These are phyloP conservation scores for Lentinula aciculospora DNA, from an alignment of 768 basidiomycete species.

Conservation along the genomic window DNA sequence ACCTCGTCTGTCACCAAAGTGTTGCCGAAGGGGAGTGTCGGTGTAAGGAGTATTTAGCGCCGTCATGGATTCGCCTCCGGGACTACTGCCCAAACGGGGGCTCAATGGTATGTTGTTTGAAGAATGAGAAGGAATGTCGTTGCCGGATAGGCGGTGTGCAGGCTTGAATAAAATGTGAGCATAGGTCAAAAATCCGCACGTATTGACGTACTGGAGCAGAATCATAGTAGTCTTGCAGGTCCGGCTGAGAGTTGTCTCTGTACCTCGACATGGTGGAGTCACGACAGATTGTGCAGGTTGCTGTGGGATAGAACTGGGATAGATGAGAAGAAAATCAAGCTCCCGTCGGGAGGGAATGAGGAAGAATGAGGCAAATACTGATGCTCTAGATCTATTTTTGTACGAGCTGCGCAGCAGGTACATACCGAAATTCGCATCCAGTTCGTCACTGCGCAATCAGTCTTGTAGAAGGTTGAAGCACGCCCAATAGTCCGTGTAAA, in stretches of 20 bases:
- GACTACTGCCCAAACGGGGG: neutral
- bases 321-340: neutral
- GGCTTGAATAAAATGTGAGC: neutral
- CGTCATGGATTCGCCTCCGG: neutral
- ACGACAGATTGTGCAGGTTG: neutral
- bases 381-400: neutral
- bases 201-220: neutral
- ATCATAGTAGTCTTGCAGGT: slow-evolving; percentile 6
- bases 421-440: neutral
- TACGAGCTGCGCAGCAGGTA: neutral
- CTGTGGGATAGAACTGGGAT: neutral
- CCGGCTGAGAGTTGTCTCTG: neutral
- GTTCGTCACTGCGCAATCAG: neutral
- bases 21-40: neutral
- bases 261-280: slow-evolving; percentile 3
- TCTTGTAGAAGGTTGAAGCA: neutral
- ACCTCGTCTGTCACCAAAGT: slow-evolving; percentile 5
- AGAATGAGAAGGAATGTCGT: neutral
- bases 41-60: slow-evolving; percentile 1
- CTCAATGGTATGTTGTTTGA: neutral
- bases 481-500: neutral
- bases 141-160: slow-evolving; percentile 6
- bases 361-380: neutral
- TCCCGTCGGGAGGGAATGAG: neutral
- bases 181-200: neutral